Base-by-base conservation (phyloP, 1,139 yeast species). In the Debaryomyces udenii region DNA sequence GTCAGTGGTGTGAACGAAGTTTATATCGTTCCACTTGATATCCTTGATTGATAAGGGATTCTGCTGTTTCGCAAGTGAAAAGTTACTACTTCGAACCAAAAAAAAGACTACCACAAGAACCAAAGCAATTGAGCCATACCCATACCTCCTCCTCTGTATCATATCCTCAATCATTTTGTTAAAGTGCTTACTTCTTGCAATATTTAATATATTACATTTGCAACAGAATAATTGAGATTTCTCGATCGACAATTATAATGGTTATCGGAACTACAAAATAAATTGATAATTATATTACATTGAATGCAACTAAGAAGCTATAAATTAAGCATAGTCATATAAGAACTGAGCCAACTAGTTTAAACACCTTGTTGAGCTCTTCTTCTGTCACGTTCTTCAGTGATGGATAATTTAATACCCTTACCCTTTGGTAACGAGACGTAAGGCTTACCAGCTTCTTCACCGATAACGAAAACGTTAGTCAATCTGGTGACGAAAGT, bases 351-450 rank as follows among this genome's bases (percentile, higher is more conserved):
- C 16, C 10, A 56, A 51, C 66, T 66, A 68, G 24, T n/a, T 34
- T 26, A 62, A 7, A 71, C 66, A 57, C 75, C 76, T 42, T 53
- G 71, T 74, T 82, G 86, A 66, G 89, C 86, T 83, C 94, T 84
- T 81, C 88, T 85, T 85, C 96, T 86, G 91, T 93, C 99, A 82
- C 99, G 91, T 85, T 93, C 99, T 81, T 93, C 99, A 68, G 98
- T 81, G 73, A 91, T 90, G 66, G 96, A 76, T 71, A 93, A 86
- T 83, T 91, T 93, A 76, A 93, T 87, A 87, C 99, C 99, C 86
- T 93, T 93, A 81, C 98, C 98, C 91, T 90, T 93, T 83, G 99
- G 99, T 76, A 93, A 83, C 53, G 97, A 89, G 71, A 93, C 84
- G 83, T 83, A 82, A 68, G 98, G 96, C 81, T 90, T 91, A 76